phyloP scores from a whole-genome alignment of 495 filamentous ascomycete species.

The Collariella sp. region DNA sequence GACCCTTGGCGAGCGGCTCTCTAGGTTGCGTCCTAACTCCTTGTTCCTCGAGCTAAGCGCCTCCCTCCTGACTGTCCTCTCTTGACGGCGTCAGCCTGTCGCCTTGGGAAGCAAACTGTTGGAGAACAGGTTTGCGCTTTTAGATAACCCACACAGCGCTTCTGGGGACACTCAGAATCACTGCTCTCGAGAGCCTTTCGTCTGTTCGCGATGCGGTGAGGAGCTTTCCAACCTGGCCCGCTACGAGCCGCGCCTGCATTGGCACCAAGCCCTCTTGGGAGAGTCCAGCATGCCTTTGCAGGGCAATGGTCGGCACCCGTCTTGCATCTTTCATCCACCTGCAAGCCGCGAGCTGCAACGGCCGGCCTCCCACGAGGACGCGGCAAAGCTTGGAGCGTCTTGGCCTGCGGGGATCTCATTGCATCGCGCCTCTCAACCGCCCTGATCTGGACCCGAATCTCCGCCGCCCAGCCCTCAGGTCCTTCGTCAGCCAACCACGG shows the following conservation, averaged over 20 bases:
- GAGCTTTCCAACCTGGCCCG: conserved; percentile 11
- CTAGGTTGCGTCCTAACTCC: too few species aligned
- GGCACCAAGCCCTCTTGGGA: conserved; percentile 4
- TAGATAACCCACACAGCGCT: too few species aligned
- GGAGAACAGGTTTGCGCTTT: too few species aligned
- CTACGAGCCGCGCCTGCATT: conserved; percentile 27
- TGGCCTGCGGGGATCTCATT: not conserved
- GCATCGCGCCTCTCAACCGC: not conserved
- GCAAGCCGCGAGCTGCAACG: conserved; percentile 1
- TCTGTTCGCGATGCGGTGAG: not conserved
- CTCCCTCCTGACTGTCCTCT: too few species aligned
- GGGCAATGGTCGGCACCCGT: not conserved
- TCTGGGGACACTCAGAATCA: too few species aligned
- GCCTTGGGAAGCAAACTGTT: too few species aligned
- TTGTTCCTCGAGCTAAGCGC: too few species aligned
- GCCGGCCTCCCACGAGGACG: not conserved
- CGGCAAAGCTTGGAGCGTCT: not conserved
- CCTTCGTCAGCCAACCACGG: too few species aligned
- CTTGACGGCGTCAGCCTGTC: too few species aligned
- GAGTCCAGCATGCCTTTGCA: not conserved
- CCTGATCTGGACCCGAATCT: conserved; percentile 13
- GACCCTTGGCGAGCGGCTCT: too few species aligned
- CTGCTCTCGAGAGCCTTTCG: too few species aligned
- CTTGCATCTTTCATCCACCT: not conserved
- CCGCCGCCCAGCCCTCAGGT: conserved; percentile 17